Evolutionary conservation across 179 eudicot genomes (phyloP), one percentile per base, ranked within the genome.

Genomic region (Carnegiea gigantea): DNA sequence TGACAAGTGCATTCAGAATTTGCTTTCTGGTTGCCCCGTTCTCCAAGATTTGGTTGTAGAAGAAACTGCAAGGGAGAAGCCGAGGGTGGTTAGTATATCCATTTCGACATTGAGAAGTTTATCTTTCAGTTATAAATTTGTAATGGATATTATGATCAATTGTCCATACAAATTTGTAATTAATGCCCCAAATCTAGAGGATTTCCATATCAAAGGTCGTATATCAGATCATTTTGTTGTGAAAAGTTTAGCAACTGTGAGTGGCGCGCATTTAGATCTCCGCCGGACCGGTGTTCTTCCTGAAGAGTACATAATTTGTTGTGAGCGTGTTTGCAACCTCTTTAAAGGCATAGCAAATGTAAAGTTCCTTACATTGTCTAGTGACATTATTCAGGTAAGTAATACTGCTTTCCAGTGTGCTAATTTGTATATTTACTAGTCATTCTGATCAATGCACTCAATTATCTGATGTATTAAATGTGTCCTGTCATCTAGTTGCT

Each of bases 21-120:
- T 85, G 82, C 77, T 85, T 70, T 68, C 74, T 64, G 84, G 84
- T 33, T 82, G 84, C 79, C 77, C 48, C 33, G 79, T 70, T 82
- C 87, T 85, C 21, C 82, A 85, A 75, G 84, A 84, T 44, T 68
- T 84, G 21, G 73, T 84, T 54, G 75, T 84, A 54, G 87, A 84
- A 81, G 87, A 85, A 75, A 78, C 70, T 36, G 54, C 78, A 30
- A 82, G 84, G 77, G 84, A 78, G 73, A 81, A 76, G 54, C 80
- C 82, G 30, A 78, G 78, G 74, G 84, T 79, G 53, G 81, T 85
- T 26, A n/a, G 57, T 23, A 48, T 85, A 70, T 75, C 77, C 26
- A 68, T 46, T 21, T 43, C 13, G 38, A 81, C 84, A 33, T 77
- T 78, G 79, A 84, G 15, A 57, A 28, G 36, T 14, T 44, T 84